These are phyloP conservation scores for Closterium sp. DNA, from an alignment of 139 green algal species.

Conservation along the genomic window DNA sequence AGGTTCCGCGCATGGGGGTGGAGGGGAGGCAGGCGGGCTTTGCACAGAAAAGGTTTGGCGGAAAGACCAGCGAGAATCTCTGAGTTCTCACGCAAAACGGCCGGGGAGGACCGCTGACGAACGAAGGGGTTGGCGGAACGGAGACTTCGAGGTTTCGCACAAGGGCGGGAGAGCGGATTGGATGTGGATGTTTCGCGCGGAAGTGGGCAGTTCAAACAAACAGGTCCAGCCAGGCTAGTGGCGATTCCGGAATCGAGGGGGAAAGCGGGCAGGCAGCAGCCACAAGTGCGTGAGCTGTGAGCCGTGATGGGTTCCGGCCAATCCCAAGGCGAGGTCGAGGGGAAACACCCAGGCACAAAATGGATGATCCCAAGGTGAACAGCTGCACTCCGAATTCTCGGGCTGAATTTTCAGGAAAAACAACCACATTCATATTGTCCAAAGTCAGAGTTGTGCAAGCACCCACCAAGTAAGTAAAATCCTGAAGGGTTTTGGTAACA, in stretches of 20 bases:
- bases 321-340: neutral
- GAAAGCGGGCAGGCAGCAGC: neutral
- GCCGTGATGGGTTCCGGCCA: neutral
- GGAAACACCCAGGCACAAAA: neutral
- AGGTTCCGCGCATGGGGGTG: neutral
- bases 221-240: too few species aligned
- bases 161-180: neutral
- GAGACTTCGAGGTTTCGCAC: neutral
- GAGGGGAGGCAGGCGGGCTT: neutral
- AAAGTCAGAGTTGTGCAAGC: too few species aligned
- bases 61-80: neutral
- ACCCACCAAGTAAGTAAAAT: too few species aligned
- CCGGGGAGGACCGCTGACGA: neutral
- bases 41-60: neutral
- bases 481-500: too few species aligned
- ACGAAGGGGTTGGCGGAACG: neutral
- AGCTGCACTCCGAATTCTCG: too few species aligned
- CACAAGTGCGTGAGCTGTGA: neutral
- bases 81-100: neutral
- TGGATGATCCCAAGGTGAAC: neutral
- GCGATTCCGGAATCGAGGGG: too few species aligned
- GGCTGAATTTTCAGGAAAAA: too few species aligned
- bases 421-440: too few species aligned
- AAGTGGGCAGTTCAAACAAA: neutral
- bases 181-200: neutral